A percentile compares a stretch with the other conserved stretches of the same genome.
Evolutionary conservation across 75 land plant species (phyloP).

Genomic region (Selaginella moellendorffii): DNA sequence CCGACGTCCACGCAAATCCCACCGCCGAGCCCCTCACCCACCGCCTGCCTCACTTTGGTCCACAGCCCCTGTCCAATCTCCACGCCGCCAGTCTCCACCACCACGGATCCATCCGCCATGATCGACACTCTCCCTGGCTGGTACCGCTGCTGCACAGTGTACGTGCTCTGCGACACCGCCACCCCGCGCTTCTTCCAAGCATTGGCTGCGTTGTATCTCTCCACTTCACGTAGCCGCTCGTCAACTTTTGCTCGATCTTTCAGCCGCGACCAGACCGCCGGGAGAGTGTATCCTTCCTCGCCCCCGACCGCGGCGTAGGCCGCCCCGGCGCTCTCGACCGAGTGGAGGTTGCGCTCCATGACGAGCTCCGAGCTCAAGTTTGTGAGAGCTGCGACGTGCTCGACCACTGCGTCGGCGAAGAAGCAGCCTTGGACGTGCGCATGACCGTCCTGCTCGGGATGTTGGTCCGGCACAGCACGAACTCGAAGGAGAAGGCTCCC

Average conservation of each 20-base stretch:
- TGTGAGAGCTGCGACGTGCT: constrained; percentile 61
- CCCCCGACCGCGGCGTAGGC: constrained; percentile 36
- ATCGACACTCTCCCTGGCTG: constrained; percentile 75
- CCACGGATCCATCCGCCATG: constrained; percentile 65
- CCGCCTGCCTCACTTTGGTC: constrained; percentile 86
- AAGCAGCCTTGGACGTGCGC: constrained; percentile 80
- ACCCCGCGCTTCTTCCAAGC: constrained; percentile 72
- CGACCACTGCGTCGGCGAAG: constrained; percentile 72
- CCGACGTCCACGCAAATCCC: too few relatives aligned
- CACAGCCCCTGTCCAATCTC: constrained; percentile 88
- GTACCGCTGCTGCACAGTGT: too few relatives aligned
- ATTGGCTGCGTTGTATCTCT: constrained; percentile 35
- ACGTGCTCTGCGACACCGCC: constrained; percentile 50
- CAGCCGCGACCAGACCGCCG: constrained; percentile 46
- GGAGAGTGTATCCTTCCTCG: constrained; percentile 43
- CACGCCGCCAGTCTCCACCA: constrained; percentile 84
- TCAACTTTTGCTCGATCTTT: constrained; percentile 7
- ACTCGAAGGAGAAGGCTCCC: constrained; percentile 53
- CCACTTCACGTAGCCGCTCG: constrained; percentile 22
- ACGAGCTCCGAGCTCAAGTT: constrained; percentile 35
- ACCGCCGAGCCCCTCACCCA: too few relatives aligned
- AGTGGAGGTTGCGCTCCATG: constrained; percentile 47
- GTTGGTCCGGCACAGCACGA: constrained; percentile 74
- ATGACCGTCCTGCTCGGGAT: constrained; percentile 49
- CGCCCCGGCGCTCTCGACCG: constrained; percentile 31